Evolutionary conservation across 2,329 filamentous ascomycete species (phyloP).

Genomic region (Pseudocercospora vitis): DNA sequence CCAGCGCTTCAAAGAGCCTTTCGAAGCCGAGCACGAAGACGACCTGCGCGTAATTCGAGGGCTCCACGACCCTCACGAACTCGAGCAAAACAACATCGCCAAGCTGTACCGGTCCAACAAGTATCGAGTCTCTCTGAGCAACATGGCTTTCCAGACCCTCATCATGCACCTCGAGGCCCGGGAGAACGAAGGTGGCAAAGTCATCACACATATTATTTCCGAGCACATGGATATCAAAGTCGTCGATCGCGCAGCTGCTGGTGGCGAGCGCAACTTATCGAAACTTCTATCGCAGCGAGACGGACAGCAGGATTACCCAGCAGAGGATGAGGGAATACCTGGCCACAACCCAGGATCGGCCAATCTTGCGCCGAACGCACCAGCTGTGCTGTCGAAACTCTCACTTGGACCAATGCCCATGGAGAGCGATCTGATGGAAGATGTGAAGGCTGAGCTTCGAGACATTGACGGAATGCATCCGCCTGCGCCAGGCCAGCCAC

Average conservation of each 20-base stretch:
- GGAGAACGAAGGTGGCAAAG: conserved; percentile 72
- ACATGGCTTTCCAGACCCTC: conserved; percentile 76
- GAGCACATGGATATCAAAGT: conserved; percentile 60
- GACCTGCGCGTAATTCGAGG: conserved; percentile 74
- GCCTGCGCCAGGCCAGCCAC: conserved; percentile 67
- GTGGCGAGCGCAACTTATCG: conserved; percentile 60
- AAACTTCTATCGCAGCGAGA: conserved; percentile 58
- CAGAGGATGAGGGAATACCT: conserved; percentile 68
- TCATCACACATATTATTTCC: conserved; percentile 72
- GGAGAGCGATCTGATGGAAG: conserved; percentile 77
- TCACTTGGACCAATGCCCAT: conserved; percentile 80
- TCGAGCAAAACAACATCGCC: conserved; percentile 72
- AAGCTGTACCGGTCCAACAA: conserved; percentile 82
- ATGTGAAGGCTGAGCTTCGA: conserved; percentile 82
- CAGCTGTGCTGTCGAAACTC: conserved; percentile 60
- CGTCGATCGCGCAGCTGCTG: conserved; percentile 55
- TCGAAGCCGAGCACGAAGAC: conserved; percentile 75
- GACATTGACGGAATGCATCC: conserved; percentile 80
- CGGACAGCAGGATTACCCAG: conserved; percentile 58
- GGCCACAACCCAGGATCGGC: conserved; percentile 66
- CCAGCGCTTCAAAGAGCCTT: conserved; percentile 64
- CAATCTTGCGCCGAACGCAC: conserved; percentile 59
- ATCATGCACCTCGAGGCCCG: conserved; percentile 90
- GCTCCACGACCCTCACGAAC: conserved; percentile 74
- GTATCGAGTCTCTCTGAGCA: conserved; percentile 87